These are phyloP conservation scores for Lathyrus aphaca DNA, from an alignment of 306 rosid genomes.

Conservation along the genomic window DNA sequence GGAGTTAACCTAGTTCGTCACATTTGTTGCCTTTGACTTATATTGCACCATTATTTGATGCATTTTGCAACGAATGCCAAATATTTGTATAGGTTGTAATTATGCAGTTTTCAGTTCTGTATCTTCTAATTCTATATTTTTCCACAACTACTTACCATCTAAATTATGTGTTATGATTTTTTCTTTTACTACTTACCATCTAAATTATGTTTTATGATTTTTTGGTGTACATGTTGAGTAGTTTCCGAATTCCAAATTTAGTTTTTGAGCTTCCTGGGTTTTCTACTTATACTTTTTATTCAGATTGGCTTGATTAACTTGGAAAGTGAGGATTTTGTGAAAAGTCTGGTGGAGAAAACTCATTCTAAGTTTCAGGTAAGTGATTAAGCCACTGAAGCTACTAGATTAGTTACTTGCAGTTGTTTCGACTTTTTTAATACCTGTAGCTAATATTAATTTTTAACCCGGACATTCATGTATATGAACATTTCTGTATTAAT, in stretches of 20 bases:
- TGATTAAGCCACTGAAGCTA: slow-evolving; percentile 30
- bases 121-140: not conserved
- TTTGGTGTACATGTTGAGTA: not conserved
- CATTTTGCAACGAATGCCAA: slow-evolving; percentile 21
- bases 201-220: slow-evolving; percentile 26
- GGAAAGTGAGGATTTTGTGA: slow-evolving; percentile 78
- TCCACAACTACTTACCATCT: slow-evolving; percentile 24
- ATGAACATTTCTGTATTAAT: slow-evolving; percentile 26
- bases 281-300: slow-evolving; percentile 22
- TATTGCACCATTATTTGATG: slow-evolving; percentile 5
- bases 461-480: slow-evolving; percentile 14
- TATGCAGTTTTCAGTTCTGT: slow-evolving; percentile 28
- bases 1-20: slow-evolving; percentile 7
- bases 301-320: slow-evolving; percentile 91
- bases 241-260: slow-evolving; percentile 2
- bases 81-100: slow-evolving; percentile 16
- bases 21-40: not conserved
- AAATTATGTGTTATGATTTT: slow-evolving; percentile 22
- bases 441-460: slow-evolving; percentile 6
- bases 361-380: slow-evolving; percentile 80
- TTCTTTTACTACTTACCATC: slow-evolving; percentile 16
- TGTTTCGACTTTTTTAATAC: slow-evolving; percentile 29
- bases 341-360: slow-evolving; percentile 68
- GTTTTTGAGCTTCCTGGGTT: slow-evolving; percentile 27
- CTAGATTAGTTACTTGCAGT: slow-evolving; percentile 29